phyloP scores from a whole-genome alignment of 2,329 filamentous ascomycete genomes.

The Botrytis fragariae region DNA sequence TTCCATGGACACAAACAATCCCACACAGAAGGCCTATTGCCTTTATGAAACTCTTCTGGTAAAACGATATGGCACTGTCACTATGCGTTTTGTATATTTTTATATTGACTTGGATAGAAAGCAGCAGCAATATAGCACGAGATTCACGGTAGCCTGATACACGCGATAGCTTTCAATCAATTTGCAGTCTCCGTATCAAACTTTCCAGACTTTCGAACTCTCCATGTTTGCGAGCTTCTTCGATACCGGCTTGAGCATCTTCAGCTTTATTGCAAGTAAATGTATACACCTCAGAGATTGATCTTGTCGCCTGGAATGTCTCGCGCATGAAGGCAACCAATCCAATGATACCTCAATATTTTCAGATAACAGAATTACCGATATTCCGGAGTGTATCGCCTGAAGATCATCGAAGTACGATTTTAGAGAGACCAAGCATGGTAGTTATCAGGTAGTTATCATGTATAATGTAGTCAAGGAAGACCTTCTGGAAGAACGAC shows the following conservation, averaged over 20 bases:
- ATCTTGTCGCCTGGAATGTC: neutral
- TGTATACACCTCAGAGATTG: neutral
- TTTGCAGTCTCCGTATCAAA: too few relatives aligned
- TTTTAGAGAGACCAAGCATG: neutral
- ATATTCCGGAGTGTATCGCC: neutral
- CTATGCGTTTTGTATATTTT: neutral
- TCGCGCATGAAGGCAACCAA: neutral
- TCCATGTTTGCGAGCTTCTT: too few relatives aligned
- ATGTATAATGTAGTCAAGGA: neutral
- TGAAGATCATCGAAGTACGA: neutral
- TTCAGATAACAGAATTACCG: neutral
- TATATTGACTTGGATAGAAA: neutral
- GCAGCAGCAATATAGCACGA: too few relatives aligned
- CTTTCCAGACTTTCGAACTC: too few relatives aligned
- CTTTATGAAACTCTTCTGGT: neutral
- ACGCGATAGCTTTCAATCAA: too few relatives aligned
- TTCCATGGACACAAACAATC: neutral
- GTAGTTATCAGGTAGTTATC: neutral
- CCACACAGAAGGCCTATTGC: neutral
- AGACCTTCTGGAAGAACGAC: neutral
- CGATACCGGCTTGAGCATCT: too few relatives aligned
- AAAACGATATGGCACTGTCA: neutral
- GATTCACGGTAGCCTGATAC: too few relatives aligned
- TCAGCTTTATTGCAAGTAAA: neutral
- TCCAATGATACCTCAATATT: neutral